Conservation (phyloP, 352 stramenopile genomes). For the Elongisporangium prolatum region DNA sequence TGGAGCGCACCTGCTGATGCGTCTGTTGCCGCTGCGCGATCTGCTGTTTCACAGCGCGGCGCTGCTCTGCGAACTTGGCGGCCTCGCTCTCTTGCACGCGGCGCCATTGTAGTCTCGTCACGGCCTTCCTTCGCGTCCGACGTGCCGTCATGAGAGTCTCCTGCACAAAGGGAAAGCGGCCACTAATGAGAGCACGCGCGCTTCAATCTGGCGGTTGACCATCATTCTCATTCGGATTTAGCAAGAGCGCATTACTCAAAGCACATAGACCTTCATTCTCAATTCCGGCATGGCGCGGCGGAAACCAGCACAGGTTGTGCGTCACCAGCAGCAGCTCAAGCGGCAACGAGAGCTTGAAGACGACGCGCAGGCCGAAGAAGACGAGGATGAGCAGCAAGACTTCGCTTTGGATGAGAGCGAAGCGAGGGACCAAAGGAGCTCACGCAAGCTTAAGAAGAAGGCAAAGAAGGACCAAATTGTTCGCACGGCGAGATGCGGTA, state of each 20-base stretch:
- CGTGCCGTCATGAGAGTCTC: neutral
- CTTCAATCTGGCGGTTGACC: neutral
- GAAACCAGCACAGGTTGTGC: constrained; percentile 27
- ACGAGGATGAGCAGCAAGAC: neutral
- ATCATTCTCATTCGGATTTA: neutral
- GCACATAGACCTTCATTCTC: neutral
- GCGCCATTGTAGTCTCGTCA: neutral
- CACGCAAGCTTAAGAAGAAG: constrained; percentile 2
- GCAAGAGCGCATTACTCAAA: neutral
- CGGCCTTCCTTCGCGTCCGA: neutral
- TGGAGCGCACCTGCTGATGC: neutral
- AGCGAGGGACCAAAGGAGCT: neutral
- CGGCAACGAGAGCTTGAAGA: neutral
- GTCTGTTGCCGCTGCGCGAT: neutral
- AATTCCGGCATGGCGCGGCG: constrained; percentile 18
- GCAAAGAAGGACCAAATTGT: neutral
- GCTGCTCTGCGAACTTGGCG: neutral
- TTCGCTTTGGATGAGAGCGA: neutral
- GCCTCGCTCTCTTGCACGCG: neutral
- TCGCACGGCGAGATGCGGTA: neutral
- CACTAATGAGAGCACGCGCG: neutral
- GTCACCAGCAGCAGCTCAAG: constrained; percentile 9
- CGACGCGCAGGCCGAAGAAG: neutral
- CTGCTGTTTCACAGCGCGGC: neutral
- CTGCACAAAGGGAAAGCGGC: neutral